Evolutionary conservation across 192 early-diverging fungal genomes (phyloP), one percentile per base, ranked within the genome.

Genomic region (Thoreauomyces humboldtii): DNA sequence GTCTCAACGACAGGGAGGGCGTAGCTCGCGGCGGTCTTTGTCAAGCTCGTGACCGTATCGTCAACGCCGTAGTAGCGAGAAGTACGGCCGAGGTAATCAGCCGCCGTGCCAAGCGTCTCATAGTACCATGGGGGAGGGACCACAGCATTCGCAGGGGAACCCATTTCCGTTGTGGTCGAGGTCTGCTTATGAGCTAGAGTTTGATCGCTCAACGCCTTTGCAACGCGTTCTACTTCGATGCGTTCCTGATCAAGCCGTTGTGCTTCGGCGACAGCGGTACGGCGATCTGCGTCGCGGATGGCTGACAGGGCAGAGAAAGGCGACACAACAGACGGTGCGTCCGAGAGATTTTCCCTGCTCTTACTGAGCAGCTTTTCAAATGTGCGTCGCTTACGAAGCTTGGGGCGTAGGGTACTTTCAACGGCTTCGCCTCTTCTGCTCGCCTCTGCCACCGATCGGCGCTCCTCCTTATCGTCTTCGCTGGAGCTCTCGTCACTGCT

Each of bases 221-320:
- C n/a, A n/a, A n/a, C n/a, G n/a, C n/a, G n/a, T n/a, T n/a, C n/a
- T n/a, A n/a, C n/a, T n/a, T n/a, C n/a, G n/a, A n/a, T n/a, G n/a
- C n/a, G n/a, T n/a, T n/a, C n/a, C n/a, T n/a, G n/a, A n/a, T n/a
- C n/a, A n/a, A n/a, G n/a, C n/a, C n/a, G n/a, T n/a, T n/a, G n/a
- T n/a, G n/a, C n/a, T n/a, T n/a, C n/a, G n/a, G n/a, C n/a, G n/a
- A n/a, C n/a, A n/a, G n/a, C n/a, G n/a, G n/a, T n/a, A n/a, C n/a
- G n/a, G n/a, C n/a, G n/a, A n/a, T n/a, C n/a, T n/a, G n/a, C n/a
- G n/a, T n/a, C n/a, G n/a, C n/a, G n/a, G n/a, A n/a, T n/a, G n/a
- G n/a, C n/a, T n/a, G n/a, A n/a, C 48, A 73, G 77, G 54, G 82
- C 90, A 55, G 87, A 91, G 73, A n/a, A 32, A 24, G 21, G 43